Base-by-base conservation (phyloP, 176 grass and related monocot genomes). In the Avena eriantha region DNA sequence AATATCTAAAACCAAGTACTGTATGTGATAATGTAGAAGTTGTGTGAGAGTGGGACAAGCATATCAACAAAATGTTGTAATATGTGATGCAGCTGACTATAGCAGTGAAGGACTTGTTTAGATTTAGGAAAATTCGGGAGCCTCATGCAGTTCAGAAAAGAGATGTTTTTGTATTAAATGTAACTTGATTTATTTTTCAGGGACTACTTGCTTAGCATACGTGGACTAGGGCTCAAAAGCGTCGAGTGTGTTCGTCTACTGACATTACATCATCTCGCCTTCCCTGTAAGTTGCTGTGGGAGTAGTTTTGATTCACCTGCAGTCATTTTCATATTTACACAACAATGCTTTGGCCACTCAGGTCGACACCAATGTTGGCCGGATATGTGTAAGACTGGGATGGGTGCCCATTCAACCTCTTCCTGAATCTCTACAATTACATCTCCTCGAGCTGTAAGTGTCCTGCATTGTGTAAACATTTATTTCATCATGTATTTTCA, bases 311-410 rank as follows among this genome's bases (percentile, higher is more conserved):
- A 33, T 80, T 84, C 80, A 50, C 34, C 46, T 64, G 53, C 21
- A 64, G 19, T 77, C 29, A 88, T 82, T 77, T 78, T 85, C 26
- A 65, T 81, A 82, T 85, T 91, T 73, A 81, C 77, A 85, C 36
- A 78, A 22, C 31, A 82, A 81, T 78, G 46, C 33, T 85, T 83
- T 90, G 67, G n/a, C 70, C 24, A 64, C 79, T 69, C 71, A 99
- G 97, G 97, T 99, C 65, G 97, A 99, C 63, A 99, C 97, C 2
- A 99, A 99, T 94, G 97, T 99, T 86, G 94, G 94, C 69, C 92
- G 97, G 29, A 96, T 99, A 90, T 92, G 92, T 49, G 97, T 99
- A 80, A 91, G 97, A 58, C 80, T 99, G 78, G 97, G 97, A 85
- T 99, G 97, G 97, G 97, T 99, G 56, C 97, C 97, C 35, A 89